Base-by-base conservation (phyloP, 2,329 filamentous ascomycete species). In the Reticulascus tulasneorum region DNA sequence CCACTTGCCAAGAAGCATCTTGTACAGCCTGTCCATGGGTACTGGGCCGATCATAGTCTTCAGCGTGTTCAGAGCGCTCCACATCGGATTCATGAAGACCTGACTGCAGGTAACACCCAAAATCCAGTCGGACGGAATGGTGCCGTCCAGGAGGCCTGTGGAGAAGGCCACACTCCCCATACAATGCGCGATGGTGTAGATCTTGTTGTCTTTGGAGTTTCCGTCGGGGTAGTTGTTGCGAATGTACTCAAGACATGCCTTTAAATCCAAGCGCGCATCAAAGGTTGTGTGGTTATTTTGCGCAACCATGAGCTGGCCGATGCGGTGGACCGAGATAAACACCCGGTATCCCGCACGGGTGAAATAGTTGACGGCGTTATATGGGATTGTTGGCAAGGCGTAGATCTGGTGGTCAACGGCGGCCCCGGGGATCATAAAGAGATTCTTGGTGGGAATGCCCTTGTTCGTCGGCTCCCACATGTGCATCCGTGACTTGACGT, bases 351-450 rank as follows among this genome's bases (percentile, higher is more conserved):
- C 79, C 1, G 69, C 72, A 2, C 69, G 61, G 4, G 67, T 74
- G 52, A 83, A 75, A 57, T 80, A 81, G 50, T 82, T 77, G 43
- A 83, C 68, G 1, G 76, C 67, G 51, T 83, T 82, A 44, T 69
- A 71, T n/a, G 68, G 66, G 36, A 83, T 79, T 3, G 78, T 82
- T 3, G 78, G 77, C 19, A 80, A 62, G 0, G 78, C 69, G 44
- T 67, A 83, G 35, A 82, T 79, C 44, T 77, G 71, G 46, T 83
- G 74, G 51, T 82, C 75, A 1, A 83, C 78, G 2, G 74, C 66
- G 0, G 77, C 77, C 15, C 79, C 79, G 1, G 78, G 77, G 28
- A 83, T 66, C 64, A 83, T 70, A 41, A 83, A 69, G 6, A 83
- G 57, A 42, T 74, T 73, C 49, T 66, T 66, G 8, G 63, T 54